Percentiles rank a stretch among this genome's conserved stretches.
phyloP scores from a whole-genome alignment of 148 eudicot genomes.

The Rhododendron ferrugineum region DNA sequence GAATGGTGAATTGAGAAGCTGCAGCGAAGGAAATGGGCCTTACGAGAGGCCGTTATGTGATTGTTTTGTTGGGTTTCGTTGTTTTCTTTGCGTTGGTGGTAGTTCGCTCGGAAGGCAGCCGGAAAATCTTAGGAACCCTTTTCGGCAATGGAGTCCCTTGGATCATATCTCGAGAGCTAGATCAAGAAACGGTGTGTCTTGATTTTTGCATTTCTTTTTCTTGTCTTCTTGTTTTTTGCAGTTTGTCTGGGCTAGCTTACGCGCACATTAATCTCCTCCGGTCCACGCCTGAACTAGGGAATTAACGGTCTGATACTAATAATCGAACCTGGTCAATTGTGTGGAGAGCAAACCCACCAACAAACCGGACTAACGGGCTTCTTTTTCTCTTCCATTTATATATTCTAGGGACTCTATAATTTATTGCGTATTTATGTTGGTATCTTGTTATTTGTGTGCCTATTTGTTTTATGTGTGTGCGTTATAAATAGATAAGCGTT shows the following conservation, averaged over 20 bases:
- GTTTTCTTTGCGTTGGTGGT: slow-evolving; percentile 23
- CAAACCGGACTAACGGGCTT: not conserved
- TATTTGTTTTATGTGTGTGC: not conserved
- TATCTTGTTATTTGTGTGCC: not conserved
- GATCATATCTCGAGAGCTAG: slow-evolving; percentile 12
- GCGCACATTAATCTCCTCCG: too few relatives aligned
- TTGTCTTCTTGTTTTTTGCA: not conserved
- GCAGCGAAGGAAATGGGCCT: slow-evolving; percentile 22
- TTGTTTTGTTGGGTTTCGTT: slow-evolving; percentile 29
- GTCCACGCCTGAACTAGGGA: too few relatives aligned
- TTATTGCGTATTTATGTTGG: not conserved
- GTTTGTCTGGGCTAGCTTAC: not conserved
- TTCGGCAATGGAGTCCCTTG: slow-evolving; percentile 13
- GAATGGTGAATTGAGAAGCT: slow-evolving; percentile 16
- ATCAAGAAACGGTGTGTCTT: slow-evolving; percentile 18
- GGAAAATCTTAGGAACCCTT: slow-evolving; percentile 22
- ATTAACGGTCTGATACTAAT: too few relatives aligned
- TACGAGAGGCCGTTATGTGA: slow-evolving; percentile 20
- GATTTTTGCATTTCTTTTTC: not conserved
- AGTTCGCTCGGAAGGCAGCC: slow-evolving; percentile 25
- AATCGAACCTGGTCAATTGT: too few relatives aligned
- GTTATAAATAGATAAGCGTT: not conserved
- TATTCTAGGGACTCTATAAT: not conserved
- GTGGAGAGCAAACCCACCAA: not conserved
- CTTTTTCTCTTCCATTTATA: not conserved